Conservation (phyloP, 1,284 basidiomycete genomes). For the Papiliotrema terrestris region DNA sequence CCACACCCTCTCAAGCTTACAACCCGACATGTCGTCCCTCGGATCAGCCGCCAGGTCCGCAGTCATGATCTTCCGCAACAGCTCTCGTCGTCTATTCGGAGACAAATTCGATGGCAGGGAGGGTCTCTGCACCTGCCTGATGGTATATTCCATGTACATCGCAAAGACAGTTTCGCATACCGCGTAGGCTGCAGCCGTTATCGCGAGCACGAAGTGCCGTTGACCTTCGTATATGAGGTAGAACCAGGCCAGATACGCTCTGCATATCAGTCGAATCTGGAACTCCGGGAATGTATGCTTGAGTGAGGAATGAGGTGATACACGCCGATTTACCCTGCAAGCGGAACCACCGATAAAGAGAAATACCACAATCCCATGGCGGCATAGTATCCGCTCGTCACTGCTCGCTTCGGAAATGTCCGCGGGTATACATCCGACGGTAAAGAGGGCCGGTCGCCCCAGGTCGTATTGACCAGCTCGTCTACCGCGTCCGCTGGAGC, state of each 20-base stretch:
- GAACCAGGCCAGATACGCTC: constrained; percentile 53
- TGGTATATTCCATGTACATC: constrained; percentile 63
- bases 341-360: constrained; percentile 53
- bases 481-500: neutral
- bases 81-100: constrained; percentile 56
- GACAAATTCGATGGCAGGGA: constrained; percentile 49
- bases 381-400: constrained; percentile 27
- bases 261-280: neutral
- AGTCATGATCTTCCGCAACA: constrained; percentile 61
- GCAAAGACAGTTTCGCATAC: constrained; percentile 59
- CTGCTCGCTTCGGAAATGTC: constrained; percentile 9
- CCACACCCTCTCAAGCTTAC: no score
- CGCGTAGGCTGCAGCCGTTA: constrained; percentile 33
- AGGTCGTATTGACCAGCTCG: neutral
- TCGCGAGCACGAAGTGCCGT: constrained; percentile 47
- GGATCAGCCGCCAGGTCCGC: constrained; percentile 55
- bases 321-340: constrained; percentile 61
- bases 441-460: constrained; percentile 10
- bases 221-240: constrained; percentile 49
- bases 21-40: no score
- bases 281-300: no score
- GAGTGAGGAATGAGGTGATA: no score
- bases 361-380: constrained; percentile 11
- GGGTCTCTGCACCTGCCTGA: constrained; percentile 56
- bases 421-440: constrained; percentile 28